Base-by-base conservation (phyloP, 148 eudicot genomes). In the Camellia japonica region DNA sequence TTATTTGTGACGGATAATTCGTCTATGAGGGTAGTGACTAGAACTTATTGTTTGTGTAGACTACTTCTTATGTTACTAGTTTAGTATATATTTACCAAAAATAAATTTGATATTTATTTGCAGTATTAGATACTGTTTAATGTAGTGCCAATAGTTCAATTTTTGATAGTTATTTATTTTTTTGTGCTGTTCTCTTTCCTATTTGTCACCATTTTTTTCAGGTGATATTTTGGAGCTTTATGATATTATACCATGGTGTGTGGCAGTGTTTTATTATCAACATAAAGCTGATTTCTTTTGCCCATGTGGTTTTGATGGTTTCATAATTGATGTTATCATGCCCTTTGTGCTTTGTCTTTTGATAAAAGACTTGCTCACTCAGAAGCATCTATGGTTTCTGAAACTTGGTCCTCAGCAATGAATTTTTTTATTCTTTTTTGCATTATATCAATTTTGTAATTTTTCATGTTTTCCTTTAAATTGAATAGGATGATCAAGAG, bases 401-500 rank as follows among this genome's bases (percentile, higher is more conserved):
- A 47, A 19, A 18, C 20, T 30, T 62, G 38, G 23, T 64, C 38
- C 55, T 19, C 1, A 19, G 47, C 46, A 63, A 51, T 18, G 15
- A 19, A 66, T 41, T 60, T 4, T 64, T 43, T 44, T 64, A 43
- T 52, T 2, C n/a, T 19, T 54, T 46, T 63, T 63, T 63, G 67
- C 11, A 63, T 63, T 63, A 38, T 38, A 7, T n/a, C 20, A 20
- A 20, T 7, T 30, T 30, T 63, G 38, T n/a, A 63, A 6, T 5
- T 46, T 52, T 69, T 78, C 38, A 47, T n/a, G 2, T 63, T 20
- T n/a, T 30, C 62, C 15, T 43, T 74, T 74, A 49, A 63, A n/a
- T 54, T 68, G 62, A 74, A 74, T 75, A 94, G 98, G 98, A 94
- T 81, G 97, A 93, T 77, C 87, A 82, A 62, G 92, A 92, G 14